Percentiles rank a stretch among this genome's conserved stretches.
Conservation (phyloP, 2,329 filamentous ascomycete species). For the Phyllosticta paracitricarpa region DNA sequence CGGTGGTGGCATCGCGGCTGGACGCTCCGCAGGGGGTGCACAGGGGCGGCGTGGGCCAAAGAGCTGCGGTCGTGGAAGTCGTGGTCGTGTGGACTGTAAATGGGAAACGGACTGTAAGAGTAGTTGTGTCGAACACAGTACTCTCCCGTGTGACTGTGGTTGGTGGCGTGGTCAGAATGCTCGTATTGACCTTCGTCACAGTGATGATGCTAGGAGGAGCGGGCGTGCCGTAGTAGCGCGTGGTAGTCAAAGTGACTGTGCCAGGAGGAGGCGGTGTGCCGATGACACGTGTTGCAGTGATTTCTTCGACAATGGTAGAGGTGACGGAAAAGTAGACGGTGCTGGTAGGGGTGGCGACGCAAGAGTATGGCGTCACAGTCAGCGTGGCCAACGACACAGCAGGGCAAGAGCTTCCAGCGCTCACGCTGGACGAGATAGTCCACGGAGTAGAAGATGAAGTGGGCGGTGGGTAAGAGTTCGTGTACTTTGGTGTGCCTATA, state of each 20-base stretch:
- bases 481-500: neutral
- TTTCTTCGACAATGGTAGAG: too few relatives aligned
- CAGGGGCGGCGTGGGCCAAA: neutral
- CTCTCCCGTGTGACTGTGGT: neutral
- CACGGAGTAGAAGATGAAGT: neutral
- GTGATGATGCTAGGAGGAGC: neutral
- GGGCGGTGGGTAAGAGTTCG: neutral
- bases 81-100: neutral
- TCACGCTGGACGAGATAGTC: neutral
- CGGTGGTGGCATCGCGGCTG: neutral
- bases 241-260: neutral
- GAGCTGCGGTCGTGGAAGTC: neutral
- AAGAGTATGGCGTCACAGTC: too few relatives aligned
- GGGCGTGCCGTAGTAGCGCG: neutral
- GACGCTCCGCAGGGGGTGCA: neutral
- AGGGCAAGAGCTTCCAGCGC: neutral
- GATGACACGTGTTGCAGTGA: too few relatives aligned
- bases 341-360: too few relatives aligned
- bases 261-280: too few relatives aligned
- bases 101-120: neutral
- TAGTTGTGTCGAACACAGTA: neutral
- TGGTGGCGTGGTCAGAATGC: neutral
- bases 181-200: neutral
- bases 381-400: neutral
- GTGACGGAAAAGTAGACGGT: too few relatives aligned